Conservation (phyloP, 805 yeast species). For the Saccharomycopsis sp. region DNA sequence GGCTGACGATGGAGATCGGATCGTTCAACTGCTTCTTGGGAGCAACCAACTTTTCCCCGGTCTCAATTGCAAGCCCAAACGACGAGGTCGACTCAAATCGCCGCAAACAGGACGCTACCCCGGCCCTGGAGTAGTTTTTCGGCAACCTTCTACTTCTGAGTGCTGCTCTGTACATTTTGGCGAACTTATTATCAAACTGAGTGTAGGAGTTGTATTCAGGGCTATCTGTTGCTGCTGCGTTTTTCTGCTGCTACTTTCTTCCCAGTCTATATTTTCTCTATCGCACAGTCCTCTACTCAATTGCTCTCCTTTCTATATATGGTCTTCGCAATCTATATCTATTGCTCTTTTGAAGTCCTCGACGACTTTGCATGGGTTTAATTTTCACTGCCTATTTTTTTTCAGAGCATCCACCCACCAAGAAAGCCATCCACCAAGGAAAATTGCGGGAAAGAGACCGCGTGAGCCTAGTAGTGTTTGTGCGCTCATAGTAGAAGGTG, state of each 20-base stretch:
- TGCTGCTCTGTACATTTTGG: not conserved
- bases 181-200: too few species aligned
- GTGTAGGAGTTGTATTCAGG: too few species aligned
- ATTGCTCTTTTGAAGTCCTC: not conserved
- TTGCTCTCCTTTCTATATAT: not conserved
- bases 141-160: not conserved
- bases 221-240: too few species aligned
- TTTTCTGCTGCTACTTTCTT: not conserved
- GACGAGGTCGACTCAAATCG: conserved; percentile 25
- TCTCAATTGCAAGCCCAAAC: conserved; percentile 51
- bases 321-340: not conserved
- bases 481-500: not conserved
- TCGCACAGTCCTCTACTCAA: too few species aligned
- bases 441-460: not conserved
- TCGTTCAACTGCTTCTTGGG: conserved; percentile 57
- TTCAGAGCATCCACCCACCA: not conserved
- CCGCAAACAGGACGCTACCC: not conserved
- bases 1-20: conserved; percentile 85
- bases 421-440: not conserved
- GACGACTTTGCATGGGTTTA: not conserved
- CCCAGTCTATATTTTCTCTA: not conserved
- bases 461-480: not conserved
- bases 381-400: not conserved
- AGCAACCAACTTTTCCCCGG: conserved; percentile 70
- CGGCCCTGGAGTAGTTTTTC: not conserved